Percentiles rank a stretch among this genome's conserved stretches.
These are phyloP conservation scores for Pseudozyma tsukubaensis DNA, from an alignment of 1,284 basidiomycete species.

Conservation along the genomic window DNA sequence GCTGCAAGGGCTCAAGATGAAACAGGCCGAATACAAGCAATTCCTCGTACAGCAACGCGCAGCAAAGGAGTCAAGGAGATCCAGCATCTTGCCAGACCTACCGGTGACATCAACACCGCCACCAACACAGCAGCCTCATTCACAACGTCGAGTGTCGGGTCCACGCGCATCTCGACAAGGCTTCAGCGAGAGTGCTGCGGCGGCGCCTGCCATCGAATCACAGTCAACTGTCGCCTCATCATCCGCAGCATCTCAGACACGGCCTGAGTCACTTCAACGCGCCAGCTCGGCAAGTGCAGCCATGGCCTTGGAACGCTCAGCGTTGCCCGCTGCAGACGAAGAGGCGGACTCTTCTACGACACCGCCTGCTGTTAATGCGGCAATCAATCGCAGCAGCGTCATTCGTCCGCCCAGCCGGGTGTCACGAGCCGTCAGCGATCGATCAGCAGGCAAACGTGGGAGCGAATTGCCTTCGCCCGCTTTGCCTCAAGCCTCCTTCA, in stretches of 20 bases:
- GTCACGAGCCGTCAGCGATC: conserved; percentile 26
- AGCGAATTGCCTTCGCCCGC: conserved; percentile 25
- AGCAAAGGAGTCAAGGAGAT: conserved; percentile 28
- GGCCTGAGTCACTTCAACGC: conserved; percentile 34
- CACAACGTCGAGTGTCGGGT: conserved; percentile 19
- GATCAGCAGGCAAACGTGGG: conserved; percentile 14
- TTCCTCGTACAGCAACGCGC: conserved; percentile 56
- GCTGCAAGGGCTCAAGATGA: conserved; percentile 87
- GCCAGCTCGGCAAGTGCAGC: conserved; percentile 37
- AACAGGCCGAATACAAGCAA: conserved; percentile 80
- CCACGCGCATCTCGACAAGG: conserved; percentile 42
- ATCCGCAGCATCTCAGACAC: neutral
- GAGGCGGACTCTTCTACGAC: conserved; percentile 18
- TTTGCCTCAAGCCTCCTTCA: conserved; percentile 14
- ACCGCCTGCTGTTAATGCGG: conserved; percentile 3
- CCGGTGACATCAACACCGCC: conserved; percentile 19
- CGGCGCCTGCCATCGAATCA: neutral
- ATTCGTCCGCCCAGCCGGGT: conserved; percentile 35
- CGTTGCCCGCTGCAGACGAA: neutral
- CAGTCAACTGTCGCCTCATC: neutral
- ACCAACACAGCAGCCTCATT: conserved; percentile 7
- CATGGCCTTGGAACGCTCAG: conserved; percentile 14
- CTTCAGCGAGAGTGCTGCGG: conserved; percentile 27
- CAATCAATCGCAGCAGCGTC: conserved; percentile 15
- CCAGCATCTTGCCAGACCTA: conserved; percentile 22